These are phyloP conservation scores for Pseudocercospora vitis DNA, from an alignment of 2,329 filamentous ascomycete species.

Conservation along the genomic window DNA sequence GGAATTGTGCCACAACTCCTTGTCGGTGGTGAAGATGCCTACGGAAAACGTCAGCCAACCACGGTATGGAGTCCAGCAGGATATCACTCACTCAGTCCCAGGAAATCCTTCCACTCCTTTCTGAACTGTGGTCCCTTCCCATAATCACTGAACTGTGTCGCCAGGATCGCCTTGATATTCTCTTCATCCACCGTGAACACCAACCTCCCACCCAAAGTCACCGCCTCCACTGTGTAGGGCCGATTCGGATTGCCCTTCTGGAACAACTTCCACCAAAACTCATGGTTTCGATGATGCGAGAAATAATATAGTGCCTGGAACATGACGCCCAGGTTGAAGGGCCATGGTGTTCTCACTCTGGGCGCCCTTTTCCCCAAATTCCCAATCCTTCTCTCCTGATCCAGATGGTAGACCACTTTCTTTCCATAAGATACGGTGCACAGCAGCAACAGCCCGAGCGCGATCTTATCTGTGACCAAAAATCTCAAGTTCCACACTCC, in stretches of 20 bases:
- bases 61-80: neutral
- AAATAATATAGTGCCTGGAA: conserved; percentile 53
- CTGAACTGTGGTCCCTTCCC: conserved; percentile 79
- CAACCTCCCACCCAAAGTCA: conserved; percentile 57
- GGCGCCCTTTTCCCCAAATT: conserved; percentile 49
- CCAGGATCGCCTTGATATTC: conserved; percentile 89
- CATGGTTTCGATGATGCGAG: conserved; percentile 55
- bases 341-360: conserved; percentile 40
- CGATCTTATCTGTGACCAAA: neutral
- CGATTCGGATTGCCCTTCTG: conserved; percentile 35
- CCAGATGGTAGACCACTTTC: conserved; percentile 29
- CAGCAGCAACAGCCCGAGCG: neutral
- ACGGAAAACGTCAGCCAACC: conserved; percentile 12
- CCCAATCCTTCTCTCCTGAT: conserved; percentile 41
- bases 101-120: conserved; percentile 69
- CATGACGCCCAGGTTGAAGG: conserved; percentile 64
- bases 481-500: neutral
- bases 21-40: conserved; percentile 70
- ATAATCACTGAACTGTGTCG: conserved; percentile 80
- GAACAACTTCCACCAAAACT: conserved; percentile 62
- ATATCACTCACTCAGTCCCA: conserved; percentile 71
- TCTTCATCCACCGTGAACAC: conserved; percentile 80
- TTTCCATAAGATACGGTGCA: conserved; percentile 14
- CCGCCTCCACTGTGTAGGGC: conserved; percentile 61
- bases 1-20: conserved; percentile 73